Base-by-base conservation (phyloP, 306 rosid genomes). In the Dryas octopetala region DNA sequence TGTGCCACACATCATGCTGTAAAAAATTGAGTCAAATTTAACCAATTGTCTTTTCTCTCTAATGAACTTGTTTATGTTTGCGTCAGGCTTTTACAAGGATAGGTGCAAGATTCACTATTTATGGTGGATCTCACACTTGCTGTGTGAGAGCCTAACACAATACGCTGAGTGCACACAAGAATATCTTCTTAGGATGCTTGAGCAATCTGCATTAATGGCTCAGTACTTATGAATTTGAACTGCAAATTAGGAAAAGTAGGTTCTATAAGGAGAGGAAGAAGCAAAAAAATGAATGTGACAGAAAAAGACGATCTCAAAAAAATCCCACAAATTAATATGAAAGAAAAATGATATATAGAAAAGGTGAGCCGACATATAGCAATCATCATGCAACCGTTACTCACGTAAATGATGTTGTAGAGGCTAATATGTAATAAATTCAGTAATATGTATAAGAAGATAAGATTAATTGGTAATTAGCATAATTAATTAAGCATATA, bases 351-450 rank as follows among this genome's bases (percentile, higher is more conserved):
- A 6, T 23, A 12, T 38, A 26, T 13, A 15, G 14, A 57, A 51
- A 58, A 46, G 38, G 7, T 32, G 17, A 60, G 76, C 66, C 81
- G 81, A 60, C 79, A 61, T 66, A 7, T 7, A 66, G 1, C 51
- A 49, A n/a, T 60, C 26, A 50, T 14, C 17, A 49, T 67, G 15
- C 65, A 50, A 15, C 60, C 45, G 68, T 61, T 68, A 47, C 69
- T 40, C 73, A 78, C 63, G 15, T 38, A 46, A 51, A 61, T 12
- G 48, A 73, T 70, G 62, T 15, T 2, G 71, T 51, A 17, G 52
- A 11, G 38, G 38, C 2, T 28, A 28, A 28, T 28, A 28, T 28
- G 26, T 19, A 46, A 9, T 43, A 43, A 38, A 51, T 9, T 16
- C 23, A 19, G 23, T 19, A 19, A 28, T 28, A 28, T 28, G 38